phyloP scores from a whole-genome alignment of 192 early-diverging fungal species.

The Coemansia sp. region DNA sequence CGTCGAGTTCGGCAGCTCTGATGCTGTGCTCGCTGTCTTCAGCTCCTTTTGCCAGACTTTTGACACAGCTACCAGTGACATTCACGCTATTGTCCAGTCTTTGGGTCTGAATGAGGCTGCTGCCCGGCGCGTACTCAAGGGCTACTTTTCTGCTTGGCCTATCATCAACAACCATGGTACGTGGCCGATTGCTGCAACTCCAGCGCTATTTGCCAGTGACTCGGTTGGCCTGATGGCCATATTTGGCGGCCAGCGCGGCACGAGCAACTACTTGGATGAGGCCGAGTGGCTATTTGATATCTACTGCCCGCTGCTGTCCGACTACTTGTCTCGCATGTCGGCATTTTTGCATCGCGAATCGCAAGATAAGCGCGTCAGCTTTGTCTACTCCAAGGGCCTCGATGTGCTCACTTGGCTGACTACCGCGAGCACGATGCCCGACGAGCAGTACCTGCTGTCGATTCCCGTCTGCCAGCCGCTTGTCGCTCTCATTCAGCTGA shows the following conservation, averaged over 20 bases:
- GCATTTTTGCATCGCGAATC: slow-evolving; percentile 17
- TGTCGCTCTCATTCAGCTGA: slow-evolving; percentile 68
- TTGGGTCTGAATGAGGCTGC: neutral
- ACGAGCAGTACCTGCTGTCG: slow-evolving; percentile 51
- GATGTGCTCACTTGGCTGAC: slow-evolving; percentile 80
- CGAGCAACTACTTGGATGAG: too few relatives aligned
- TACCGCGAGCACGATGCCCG: slow-evolving; percentile 43
- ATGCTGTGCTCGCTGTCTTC: slow-evolving; percentile 3
- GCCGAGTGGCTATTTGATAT: slow-evolving; percentile 26
- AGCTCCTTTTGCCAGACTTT: neutral
- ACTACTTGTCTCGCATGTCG: slow-evolving; percentile 74
- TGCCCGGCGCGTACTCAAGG: slow-evolving; percentile 14
- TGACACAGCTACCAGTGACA: neutral
- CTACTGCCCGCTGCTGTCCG: slow-evolving; percentile 68
- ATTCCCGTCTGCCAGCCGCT: too few relatives aligned
- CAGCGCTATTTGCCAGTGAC: slow-evolving; percentile 15
- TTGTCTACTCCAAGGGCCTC: slow-evolving; percentile 67
- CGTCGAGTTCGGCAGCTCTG: neutral
- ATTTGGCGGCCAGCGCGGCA: slow-evolving; percentile 12
- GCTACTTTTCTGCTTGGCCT: slow-evolving; percentile 22
- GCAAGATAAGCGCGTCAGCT: slow-evolving; percentile 51
- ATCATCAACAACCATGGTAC: neutral
- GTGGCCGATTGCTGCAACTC: neutral
- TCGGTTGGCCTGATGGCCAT: slow-evolving; percentile 83
- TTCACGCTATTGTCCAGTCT: slow-evolving; percentile 9